phyloP scores from a whole-genome alignment of 495 filamentous ascomycete genomes.

The Filosporella fistucella region DNA sequence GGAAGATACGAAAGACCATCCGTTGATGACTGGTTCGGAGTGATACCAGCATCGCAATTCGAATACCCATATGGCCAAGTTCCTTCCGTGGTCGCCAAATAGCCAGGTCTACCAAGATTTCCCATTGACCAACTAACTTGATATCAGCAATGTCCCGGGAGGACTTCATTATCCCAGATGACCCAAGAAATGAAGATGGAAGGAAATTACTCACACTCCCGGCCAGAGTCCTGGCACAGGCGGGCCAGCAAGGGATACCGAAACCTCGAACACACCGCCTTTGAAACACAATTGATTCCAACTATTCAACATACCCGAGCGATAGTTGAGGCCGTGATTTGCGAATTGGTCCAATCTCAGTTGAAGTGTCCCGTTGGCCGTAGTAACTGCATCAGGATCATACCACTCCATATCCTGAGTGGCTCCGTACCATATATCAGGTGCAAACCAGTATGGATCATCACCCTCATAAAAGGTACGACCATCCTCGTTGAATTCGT shows the following conservation, averaged over 20 bases:
- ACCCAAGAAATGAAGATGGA: no score
- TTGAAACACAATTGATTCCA: conserved; percentile 81
- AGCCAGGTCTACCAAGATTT: conserved; percentile 65
- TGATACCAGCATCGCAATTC: conserved; percentile 71
- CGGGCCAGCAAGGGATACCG: conserved; percentile 65
- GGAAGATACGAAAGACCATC: conserved; percentile 68
- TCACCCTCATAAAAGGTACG: conserved; percentile 71
- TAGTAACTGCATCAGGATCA: conserved; percentile 71
- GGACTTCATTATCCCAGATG: no score
- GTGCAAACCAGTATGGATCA: conserved; percentile 57
- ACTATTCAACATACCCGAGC: conserved; percentile 74
- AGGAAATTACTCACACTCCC: no score
- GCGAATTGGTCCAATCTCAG: conserved; percentile 60
- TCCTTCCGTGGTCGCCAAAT: conserved; percentile 64
- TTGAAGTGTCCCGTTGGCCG: conserved; percentile 61
- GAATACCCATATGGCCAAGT: conserved; percentile 77
- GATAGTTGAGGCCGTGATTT: conserved; percentile 63
- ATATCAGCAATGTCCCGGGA: no score
- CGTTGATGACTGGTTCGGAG: conserved; percentile 63
- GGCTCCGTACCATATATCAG: conserved; percentile 45
- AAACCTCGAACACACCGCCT: conserved; percentile 72
- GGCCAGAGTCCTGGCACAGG: conserved; percentile 71
- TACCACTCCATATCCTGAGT: conserved; percentile 80
- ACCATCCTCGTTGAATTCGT: conserved; percentile 68
- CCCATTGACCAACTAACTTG: conserved; percentile 84